Conservation (phyloP, 495 filamentous ascomycete genomes). For the Aspergillus affinis region DNA sequence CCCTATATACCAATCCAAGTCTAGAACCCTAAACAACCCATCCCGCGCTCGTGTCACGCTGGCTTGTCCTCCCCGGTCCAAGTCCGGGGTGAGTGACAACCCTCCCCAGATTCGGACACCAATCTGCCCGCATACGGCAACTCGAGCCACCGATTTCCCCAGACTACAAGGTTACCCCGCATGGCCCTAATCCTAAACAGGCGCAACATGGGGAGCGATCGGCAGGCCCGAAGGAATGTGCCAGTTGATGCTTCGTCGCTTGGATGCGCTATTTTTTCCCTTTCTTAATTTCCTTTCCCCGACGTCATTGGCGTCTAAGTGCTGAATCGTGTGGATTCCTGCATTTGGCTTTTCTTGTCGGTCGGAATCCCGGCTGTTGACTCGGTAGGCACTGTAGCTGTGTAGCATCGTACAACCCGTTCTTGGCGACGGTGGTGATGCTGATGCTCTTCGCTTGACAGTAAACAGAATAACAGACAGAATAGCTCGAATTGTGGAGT, state of each 20-base stretch:
- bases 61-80: neutral
- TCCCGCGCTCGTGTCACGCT: neutral
- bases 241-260: neutral
- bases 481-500: too few relatives aligned
- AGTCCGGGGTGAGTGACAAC: neutral
- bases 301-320: neutral
- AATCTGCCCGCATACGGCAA: slow-evolving; percentile 12
- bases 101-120: neutral
- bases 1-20: neutral
- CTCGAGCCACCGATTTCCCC: slow-evolving; percentile 19
- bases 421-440: neutral
- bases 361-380: neutral
- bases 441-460: neutral
- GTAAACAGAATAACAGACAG: neutral
- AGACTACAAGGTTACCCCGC: slow-evolving; percentile 3
- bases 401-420: neutral
- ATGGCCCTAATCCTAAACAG: slow-evolving; percentile 3
- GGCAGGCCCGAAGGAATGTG: neutral
- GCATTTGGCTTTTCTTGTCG: neutral
- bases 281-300: neutral
- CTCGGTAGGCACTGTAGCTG: neutral
- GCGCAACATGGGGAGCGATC: slow-evolving; percentile 3
- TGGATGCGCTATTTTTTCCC: too few relatives aligned
- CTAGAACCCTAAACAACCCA: neutral
- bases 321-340: neutral